These are phyloP conservation scores for Claviceps purpurea DNA, from an alignment of 2,329 filamentous ascomycete species.

Conservation along the genomic window DNA sequence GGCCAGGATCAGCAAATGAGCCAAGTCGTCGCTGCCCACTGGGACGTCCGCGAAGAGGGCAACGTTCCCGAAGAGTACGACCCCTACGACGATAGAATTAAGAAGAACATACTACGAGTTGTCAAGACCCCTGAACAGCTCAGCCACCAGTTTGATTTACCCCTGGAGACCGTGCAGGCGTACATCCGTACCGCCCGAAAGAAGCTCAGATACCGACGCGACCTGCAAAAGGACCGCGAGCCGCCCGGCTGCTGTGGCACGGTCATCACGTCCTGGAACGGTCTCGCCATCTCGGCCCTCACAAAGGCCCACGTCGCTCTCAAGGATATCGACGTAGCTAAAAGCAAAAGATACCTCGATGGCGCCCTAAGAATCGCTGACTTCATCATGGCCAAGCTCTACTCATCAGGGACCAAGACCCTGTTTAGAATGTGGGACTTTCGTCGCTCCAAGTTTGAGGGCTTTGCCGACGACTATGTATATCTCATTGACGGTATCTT, in stretches of 20 bases:
- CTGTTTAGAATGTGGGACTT: slow-evolving; percentile 65
- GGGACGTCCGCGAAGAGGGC: slow-evolving; percentile 70
- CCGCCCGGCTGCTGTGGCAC: slow-evolving; percentile 77
- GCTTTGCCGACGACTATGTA: slow-evolving; percentile 90
- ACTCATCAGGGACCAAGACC: slow-evolving; percentile 37
- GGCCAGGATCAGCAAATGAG: slow-evolving; percentile 40
- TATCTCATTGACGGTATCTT: slow-evolving; percentile 74
- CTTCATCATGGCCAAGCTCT: slow-evolving; percentile 65
- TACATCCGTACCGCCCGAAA: slow-evolving; percentile 53
- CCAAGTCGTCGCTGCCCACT: slow-evolving; percentile 67
- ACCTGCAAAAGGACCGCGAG: slow-evolving; percentile 49
- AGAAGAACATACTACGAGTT: slow-evolving; percentile 77
- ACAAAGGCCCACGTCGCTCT: slow-evolving; percentile 60
- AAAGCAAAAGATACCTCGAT: slow-evolving; percentile 45
- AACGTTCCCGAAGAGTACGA: slow-evolving; percentile 77
- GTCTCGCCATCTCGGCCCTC: slow-evolving; percentile 73
- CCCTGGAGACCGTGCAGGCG: slow-evolving; percentile 52
- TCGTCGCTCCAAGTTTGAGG: slow-evolving; percentile 44
- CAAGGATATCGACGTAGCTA: slow-evolving; percentile 41
- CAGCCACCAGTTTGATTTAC: slow-evolving; percentile 60
- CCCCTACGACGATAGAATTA: slow-evolving; percentile 84
- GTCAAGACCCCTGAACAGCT: slow-evolving; percentile 54
- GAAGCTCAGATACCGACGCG: slow-evolving; percentile 58
- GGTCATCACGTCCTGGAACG: slow-evolving; percentile 77
- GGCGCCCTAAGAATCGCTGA: slow-evolving; percentile 54